A percentile compares a stretch with the other conserved stretches of the same genome.
phyloP scores from a whole-genome alignment of 352 stramenopile genomes.

The Phytopythium aichiense region DNA sequence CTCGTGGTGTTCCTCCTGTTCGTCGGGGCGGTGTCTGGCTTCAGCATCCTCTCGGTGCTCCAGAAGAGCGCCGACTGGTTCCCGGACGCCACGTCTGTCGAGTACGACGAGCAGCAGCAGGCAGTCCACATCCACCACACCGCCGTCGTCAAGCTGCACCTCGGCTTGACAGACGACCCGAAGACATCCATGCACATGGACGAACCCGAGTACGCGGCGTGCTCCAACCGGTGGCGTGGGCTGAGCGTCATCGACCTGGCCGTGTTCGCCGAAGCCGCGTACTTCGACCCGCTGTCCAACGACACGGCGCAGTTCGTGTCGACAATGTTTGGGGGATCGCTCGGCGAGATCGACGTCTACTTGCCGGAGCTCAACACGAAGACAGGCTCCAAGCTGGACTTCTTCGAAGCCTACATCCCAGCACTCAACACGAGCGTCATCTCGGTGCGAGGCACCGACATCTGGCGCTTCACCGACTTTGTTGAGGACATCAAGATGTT shows the following conservation, averaged over 20 bases:
- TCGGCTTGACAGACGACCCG: conserved; percentile 53
- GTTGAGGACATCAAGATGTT: conserved; percentile 92
- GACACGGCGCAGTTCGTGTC: conserved; percentile 64
- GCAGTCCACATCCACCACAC: conserved; percentile 82
- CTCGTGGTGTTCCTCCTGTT: conserved; percentile 65
- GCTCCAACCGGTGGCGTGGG: conserved; percentile 68
- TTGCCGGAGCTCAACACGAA: conserved; percentile 75
- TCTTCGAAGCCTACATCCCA: conserved; percentile 78
- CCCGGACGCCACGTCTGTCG: conserved; percentile 66
- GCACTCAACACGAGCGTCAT: conserved; percentile 83
- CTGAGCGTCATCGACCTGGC: conserved; percentile 79
- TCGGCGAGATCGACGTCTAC: conserved; percentile 46
- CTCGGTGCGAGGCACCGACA: conserved; percentile 85
- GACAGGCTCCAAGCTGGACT: conserved; percentile 80
- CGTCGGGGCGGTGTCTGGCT: conserved; percentile 62
- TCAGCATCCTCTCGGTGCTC: conserved; percentile 70
- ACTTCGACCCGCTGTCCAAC: conserved; percentile 85
- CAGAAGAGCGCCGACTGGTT: conserved; percentile 75
- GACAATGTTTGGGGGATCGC: conserved; percentile 50
- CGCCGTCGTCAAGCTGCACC: conserved; percentile 78
- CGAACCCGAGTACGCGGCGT: conserved; percentile 69
- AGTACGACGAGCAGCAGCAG: conserved; percentile 47
- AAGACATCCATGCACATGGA: conserved; percentile 33
- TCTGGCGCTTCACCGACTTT: conserved; percentile 88
- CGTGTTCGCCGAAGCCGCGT: conserved; percentile 82